phyloP scores from a whole-genome alignment of 176 grass and related monocot genomes.

The Eragrostis curvula region DNA sequence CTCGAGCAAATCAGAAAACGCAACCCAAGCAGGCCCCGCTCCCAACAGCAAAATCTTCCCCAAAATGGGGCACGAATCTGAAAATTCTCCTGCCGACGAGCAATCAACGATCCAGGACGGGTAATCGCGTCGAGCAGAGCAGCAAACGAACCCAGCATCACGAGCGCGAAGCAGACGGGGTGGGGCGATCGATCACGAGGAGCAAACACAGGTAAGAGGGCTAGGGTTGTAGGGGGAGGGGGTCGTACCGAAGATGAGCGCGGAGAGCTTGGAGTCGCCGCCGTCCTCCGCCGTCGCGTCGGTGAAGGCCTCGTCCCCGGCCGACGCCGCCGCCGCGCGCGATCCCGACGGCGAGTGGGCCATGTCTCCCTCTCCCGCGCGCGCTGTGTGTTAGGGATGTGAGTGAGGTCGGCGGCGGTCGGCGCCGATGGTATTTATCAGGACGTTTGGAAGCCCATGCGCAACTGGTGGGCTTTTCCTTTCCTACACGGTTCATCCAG shows the following conservation, averaged over 20 bases:
- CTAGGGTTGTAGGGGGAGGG: slow-evolving; percentile 25
- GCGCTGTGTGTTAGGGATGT: too few species aligned
- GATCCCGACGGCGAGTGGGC: slow-evolving; percentile 46
- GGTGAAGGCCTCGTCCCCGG: slow-evolving; percentile 19
- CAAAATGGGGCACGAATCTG: background rate
- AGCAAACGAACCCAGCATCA: background rate
- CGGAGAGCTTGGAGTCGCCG: slow-evolving; percentile 46
- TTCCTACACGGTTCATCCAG: too few species aligned
- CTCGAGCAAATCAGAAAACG: background rate
- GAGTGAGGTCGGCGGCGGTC: too few species aligned
- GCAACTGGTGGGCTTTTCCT: background rate
- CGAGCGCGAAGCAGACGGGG: background rate
- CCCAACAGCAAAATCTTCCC: background rate
- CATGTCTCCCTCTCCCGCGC: slow-evolving; percentile 20
- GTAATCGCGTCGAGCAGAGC: background rate
- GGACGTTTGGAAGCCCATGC: background rate
- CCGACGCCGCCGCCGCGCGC: slow-evolving; percentile 39
- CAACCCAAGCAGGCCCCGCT: background rate
- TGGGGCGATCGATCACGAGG: background rate
- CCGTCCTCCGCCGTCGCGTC: slow-evolving; percentile 19
- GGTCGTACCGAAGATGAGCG: slow-evolving; percentile 52
- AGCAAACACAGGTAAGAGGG: background rate
- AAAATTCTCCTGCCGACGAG: background rate
- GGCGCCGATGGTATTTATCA: background rate
- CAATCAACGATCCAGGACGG: background rate